Percentiles rank a stretch among this genome's conserved stretches.
Conservation (phyloP, 805 yeast species). For the Yueomyces sinensis region DNA sequence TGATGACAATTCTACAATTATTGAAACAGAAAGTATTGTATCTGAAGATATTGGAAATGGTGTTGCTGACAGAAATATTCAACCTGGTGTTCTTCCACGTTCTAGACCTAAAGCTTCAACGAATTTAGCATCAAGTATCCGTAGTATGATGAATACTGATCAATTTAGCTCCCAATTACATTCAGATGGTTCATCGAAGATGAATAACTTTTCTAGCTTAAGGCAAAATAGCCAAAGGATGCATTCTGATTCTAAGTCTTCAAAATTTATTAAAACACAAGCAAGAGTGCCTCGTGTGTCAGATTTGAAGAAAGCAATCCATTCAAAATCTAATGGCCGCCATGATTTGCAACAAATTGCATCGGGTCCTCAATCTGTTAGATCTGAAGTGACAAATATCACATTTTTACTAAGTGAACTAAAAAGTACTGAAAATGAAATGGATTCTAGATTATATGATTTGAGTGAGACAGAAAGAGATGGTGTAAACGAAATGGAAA, state of each 20-base stretch:
- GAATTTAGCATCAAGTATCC: too few species aligned
- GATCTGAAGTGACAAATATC: constrained; percentile 24
- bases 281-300: constrained; percentile 15
- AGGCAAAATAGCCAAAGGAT: too few species aligned
- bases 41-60: constrained; percentile 10
- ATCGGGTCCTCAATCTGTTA: constrained; percentile 23
- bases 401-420: constrained; percentile 24
- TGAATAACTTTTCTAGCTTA: too few species aligned
- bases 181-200: too few species aligned
- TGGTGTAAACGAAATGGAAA: constrained; percentile 20
- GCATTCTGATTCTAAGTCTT: background rate
- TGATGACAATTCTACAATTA: background rate
- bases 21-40: constrained; percentile 1
- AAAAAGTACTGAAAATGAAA: constrained; percentile 10
- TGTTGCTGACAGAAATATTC: too few species aligned
- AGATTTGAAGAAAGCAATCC: constrained; percentile 17
- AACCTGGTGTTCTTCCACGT: too few species aligned
- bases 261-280: constrained; percentile 1
- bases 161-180: too few species aligned
- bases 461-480: constrained; percentile 24
- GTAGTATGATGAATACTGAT: too few species aligned
- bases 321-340: constrained; percentile 2
- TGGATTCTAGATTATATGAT: constrained; percentile 16
- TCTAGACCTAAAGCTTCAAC: too few species aligned
- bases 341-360: constrained; percentile 4